These are phyloP conservation scores for Quercus phellos DNA, from an alignment of 331 rosid species.

Conservation along the genomic window DNA sequence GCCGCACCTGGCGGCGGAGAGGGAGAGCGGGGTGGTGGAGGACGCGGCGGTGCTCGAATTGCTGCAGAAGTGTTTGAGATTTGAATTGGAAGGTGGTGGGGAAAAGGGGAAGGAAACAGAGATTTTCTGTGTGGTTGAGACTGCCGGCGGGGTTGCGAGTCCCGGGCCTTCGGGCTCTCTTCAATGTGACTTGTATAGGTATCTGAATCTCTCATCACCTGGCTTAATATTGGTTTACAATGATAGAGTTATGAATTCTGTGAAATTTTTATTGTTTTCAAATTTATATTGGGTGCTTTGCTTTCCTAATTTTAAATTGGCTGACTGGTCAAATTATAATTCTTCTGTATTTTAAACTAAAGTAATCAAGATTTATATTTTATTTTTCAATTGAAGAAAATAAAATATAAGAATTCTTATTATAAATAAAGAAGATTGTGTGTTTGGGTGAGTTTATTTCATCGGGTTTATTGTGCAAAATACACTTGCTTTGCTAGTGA, in stretches of 20 bases:
- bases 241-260: neutral
- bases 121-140: constrained; percentile 69
- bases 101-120: constrained; percentile 30
- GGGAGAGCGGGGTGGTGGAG: constrained; percentile 54
- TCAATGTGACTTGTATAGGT: constrained; percentile 95
- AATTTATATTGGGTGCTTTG: neutral
- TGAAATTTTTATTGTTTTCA: neutral
- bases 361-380: too few relatives aligned
- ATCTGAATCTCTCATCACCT: too few relatives aligned
- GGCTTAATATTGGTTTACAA: too few relatives aligned
- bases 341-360: neutral
- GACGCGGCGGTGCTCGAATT: constrained; percentile 52
- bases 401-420: neutral
- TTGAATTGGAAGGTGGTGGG: constrained; percentile 25
- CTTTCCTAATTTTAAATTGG: neutral
- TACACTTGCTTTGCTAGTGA: too few relatives aligned
- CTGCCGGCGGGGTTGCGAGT: constrained; percentile 93
- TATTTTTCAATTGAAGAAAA: neutral
- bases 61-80: constrained; percentile 44
- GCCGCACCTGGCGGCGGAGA: constrained; percentile 83
- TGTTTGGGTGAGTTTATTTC: too few relatives aligned
- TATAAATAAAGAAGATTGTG: neutral
- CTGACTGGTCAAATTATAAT: neutral
- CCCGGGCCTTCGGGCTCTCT: constrained; percentile 94
- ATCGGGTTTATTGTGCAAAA: too few relatives aligned